Percentiles rank a stretch among this genome's conserved stretches.
Evolutionary conservation across 1,284 basidiomycete species (phyloP).

Genomic region (Volvariella volvacea): DNA sequence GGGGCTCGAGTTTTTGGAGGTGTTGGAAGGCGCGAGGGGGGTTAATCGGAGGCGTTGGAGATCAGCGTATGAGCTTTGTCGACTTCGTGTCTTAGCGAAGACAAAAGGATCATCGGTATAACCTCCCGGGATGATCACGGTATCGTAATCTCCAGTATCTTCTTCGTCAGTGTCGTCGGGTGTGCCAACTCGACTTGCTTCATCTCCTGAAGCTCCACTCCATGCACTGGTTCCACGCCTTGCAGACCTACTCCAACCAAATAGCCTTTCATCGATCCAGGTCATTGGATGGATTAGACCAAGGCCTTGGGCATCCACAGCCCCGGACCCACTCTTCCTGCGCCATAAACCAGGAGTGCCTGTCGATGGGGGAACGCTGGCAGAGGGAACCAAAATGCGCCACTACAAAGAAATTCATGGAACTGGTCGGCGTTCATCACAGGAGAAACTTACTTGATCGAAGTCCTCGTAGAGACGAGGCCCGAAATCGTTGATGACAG

Average conservation of each 20-base stretch:
- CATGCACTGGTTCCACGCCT: constrained; percentile 71
- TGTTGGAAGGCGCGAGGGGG: constrained; percentile 13
- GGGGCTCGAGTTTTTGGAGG: constrained; percentile 13
- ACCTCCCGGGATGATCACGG: constrained; percentile 39
- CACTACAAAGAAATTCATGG: constrained; percentile 35
- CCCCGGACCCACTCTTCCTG: constrained; percentile 67
- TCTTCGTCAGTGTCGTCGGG: constrained; percentile 72
- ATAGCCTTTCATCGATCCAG: constrained; percentile 90
- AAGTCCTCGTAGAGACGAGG: constrained; percentile 89
- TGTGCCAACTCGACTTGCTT: constrained; percentile 57
- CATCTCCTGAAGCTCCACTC: constrained; percentile 53
- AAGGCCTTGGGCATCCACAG: constrained; percentile 74
- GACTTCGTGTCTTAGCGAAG: constrained; percentile 56
- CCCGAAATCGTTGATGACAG: constrained; percentile 87
- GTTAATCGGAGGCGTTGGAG: constrained; percentile 59
- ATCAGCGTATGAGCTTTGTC: constrained; percentile 72
- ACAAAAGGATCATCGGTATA: constrained; percentile 17
- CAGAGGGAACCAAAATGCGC: constrained; percentile 78
- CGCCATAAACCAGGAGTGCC: constrained; percentile 66
- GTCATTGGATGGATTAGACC: constrained; percentile 83
- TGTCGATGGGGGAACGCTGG: constrained; percentile 73
- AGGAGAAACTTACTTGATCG: constrained; percentile 50
- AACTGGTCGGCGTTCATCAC: not conserved
- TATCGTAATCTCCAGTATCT: constrained; percentile 75
- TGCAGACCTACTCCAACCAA: constrained; percentile 83